These are phyloP conservation scores for Plantago coronopus DNA, from an alignment of 305 asterid species.

Conservation along the genomic window DNA sequence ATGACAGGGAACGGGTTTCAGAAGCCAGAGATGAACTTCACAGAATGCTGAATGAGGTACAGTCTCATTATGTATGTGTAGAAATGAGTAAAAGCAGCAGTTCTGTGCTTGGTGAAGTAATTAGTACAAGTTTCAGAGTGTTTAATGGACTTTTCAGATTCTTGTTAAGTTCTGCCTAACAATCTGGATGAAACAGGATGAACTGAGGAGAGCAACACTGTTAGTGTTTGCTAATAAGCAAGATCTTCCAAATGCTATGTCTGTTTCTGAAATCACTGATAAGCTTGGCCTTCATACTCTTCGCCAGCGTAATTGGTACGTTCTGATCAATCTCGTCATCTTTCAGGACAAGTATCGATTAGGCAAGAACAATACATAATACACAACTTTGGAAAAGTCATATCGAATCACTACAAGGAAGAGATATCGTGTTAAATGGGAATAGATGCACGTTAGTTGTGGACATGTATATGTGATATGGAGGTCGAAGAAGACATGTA, in stretches of 20 bases:
- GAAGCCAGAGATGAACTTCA: slow-evolving; percentile 51
- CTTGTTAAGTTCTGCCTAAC: not conserved
- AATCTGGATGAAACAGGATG: slow-evolving; percentile 30
- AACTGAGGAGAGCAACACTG: slow-evolving; percentile 34
- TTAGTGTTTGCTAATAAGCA: slow-evolving; percentile 52
- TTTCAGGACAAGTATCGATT: too few relatives aligned
- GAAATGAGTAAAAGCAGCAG: not conserved
- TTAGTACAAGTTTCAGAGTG: slow-evolving; percentile 13
- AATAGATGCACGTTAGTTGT: too few relatives aligned
- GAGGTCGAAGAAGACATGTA: too few relatives aligned
- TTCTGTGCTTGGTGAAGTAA: slow-evolving; percentile 19
- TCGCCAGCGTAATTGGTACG: slow-evolving; percentile 44
- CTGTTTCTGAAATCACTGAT: slow-evolving; percentile 42
- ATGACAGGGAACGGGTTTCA: slow-evolving; percentile 37
- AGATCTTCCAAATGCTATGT: slow-evolving; percentile 49
- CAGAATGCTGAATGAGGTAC: slow-evolving; percentile 43
- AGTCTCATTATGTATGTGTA: not conserved
- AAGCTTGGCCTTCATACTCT: slow-evolving; percentile 43
- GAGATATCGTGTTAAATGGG: too few relatives aligned
- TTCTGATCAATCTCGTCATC: too few relatives aligned
- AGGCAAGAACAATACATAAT: too few relatives aligned
- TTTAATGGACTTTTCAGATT: slow-evolving; percentile 2
- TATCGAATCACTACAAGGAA: too few relatives aligned
- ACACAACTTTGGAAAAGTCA: too few relatives aligned
- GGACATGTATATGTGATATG: too few relatives aligned